Conservation (phyloP, 345 rosid species). For the Lenwebbia sp. region DNA sequence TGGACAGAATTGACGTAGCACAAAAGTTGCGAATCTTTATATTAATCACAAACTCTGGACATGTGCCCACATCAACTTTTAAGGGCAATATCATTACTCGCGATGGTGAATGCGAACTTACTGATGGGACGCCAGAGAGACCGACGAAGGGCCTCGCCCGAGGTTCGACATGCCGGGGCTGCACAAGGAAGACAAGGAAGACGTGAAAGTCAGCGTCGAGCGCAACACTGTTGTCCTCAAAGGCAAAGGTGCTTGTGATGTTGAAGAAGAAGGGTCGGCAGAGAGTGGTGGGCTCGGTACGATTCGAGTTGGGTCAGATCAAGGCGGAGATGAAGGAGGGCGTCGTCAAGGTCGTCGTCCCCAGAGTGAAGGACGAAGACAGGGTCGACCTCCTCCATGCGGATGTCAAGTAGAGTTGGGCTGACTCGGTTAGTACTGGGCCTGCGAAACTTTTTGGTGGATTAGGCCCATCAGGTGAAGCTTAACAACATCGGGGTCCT, state of each 20-base stretch:
- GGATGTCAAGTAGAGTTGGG: neutral
- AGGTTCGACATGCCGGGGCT: constrained; percentile 53
- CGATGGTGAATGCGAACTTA: neutral
- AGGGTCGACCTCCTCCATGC: neutral
- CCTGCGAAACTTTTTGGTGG: neutral
- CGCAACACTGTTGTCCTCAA: neutral
- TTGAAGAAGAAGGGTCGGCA: neutral
- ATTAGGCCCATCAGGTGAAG: neutral
- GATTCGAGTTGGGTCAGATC: neutral
- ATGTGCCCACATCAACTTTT: too few species aligned
- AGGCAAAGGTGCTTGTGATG: neutral
- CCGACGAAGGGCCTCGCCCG: constrained; percentile 18
- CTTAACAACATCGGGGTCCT: neutral
- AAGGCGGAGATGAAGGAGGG: too few species aligned
- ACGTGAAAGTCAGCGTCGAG: constrained; percentile 28
- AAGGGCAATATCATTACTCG: neutral
- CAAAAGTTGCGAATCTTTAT: neutral
- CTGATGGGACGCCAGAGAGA: constrained; percentile 21
- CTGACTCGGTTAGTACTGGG: neutral
- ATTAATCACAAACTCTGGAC: neutral
- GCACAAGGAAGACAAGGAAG: constrained; percentile 30
- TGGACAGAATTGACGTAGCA: fast-evolving
- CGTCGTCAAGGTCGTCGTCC: neutral
- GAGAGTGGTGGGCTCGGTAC: neutral
- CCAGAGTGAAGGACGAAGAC: neutral